Base-by-base conservation (phyloP, 257 asterid species). In the Ilex aquifolium region DNA sequence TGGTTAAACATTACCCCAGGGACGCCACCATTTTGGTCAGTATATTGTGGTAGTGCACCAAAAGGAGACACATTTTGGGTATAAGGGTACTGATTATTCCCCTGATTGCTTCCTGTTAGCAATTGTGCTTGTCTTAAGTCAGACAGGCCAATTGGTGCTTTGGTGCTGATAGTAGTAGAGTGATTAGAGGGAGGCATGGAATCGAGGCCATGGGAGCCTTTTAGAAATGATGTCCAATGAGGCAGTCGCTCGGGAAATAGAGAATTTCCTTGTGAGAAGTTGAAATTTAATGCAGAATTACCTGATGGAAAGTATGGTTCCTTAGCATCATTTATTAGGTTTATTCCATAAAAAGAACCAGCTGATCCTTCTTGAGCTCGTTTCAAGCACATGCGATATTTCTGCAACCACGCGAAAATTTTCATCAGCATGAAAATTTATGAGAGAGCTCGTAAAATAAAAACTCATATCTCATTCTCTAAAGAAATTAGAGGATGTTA, bases 321-420 rank as follows among this genome's bases (percentile, higher is more conserved):
- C 44, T 44, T 36, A 39, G 56, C 64, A 10, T 53, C 66, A n/a
- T 68, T 66, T 60, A 68, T 27, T n/a, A 60, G 48, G 56, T 50
- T 63, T 36, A n/a, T 46, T 48, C 70, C 72, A 64, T 61, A 49
- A 53, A 60, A 29, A 6, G 79, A 67, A 44, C 48, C 29, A 16
- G 44, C 42, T 32, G 67, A 44, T 4, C 51, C 42, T 60, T 81
- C 80, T 67, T 74, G 81, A 51, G 72, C 65, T 59, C 72, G 71
- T 72, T 69, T 86, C 74, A 65, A 30, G 74, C 70, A 48, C 64
- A 77, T 66, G 0, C 96, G 86, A 63, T 66, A 75, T 67, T 86
- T 89, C 96, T 89, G 95, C 78, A 73, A 62, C 27, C 27, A 21
- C 27, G 27, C 27, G 27, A 21, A 21, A 21, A 21, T 21, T 21